Evolutionary conservation across 495 filamentous ascomycete genomes (phyloP), one percentile per base, ranked within the genome.

Genomic region (Aspergillus leporis): DNA sequence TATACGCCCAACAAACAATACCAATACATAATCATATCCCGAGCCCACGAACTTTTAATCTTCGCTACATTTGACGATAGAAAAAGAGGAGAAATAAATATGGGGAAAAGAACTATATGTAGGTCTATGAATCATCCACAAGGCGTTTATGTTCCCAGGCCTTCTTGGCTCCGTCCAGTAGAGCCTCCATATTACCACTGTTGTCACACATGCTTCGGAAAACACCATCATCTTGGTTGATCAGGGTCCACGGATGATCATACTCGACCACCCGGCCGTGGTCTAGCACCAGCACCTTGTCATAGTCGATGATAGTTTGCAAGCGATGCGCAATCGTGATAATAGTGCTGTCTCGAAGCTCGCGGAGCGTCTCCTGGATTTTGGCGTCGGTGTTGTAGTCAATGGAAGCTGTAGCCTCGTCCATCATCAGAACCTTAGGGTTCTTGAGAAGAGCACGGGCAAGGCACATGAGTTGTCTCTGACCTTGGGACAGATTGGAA

Each of bases 251-350:
- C 18, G 95, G 95, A 62, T 93, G 87, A 40, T 88, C 95, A 70
- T 82, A 98, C 74, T 99, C 93, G 19, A 94, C 81, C 18, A 99
- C 89, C 34, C 77, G 70, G 25, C 95, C 95, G 66, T 92, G 90
- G 65, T 99, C 95, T 25, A 99, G 79, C 13, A 98, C 92, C 5
- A 98, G 80, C n/a, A 99, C 94, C 78, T 96, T 97, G 76, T 98
- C 93, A 68, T 98, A 98, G 67, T 98, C 95, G 49, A 92, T 90
- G 65, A 99, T 96, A 0, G 93, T 98, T 62, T 97, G 91, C 56
- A 99, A 80, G 13, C 95, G 87, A 72, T 99, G 95, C n/a, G 95
- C 95, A 64, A 99, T 98, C 0, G 95, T 98, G 67, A 96, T 92
- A 70, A 95, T 96, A 12, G 95, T 99, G 74, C 87, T 92, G 43